Evolutionary conservation across 352 stramenopile genomes (phyloP), one percentile per base, ranked within the genome.

Genomic region (Globisporangium cederbergense): DNA sequence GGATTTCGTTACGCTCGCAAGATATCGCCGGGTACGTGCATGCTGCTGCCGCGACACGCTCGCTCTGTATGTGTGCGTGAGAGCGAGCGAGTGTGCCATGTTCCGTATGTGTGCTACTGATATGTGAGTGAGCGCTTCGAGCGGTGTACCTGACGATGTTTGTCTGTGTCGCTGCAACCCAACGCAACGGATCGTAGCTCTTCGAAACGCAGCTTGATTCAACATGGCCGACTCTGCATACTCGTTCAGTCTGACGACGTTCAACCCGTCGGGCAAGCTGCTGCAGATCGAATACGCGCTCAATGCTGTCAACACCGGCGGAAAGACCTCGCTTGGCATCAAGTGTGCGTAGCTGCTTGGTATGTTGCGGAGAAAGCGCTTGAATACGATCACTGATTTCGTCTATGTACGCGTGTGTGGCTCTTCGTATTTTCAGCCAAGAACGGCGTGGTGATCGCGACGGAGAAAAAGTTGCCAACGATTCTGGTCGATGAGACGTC

Each of bases 261-360:
- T 99, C 84, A 99, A 97, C 75, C 90, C 96, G 65, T 99, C 96
- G 40, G 98, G 98, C 53, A 99, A 99, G 84, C 87, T 99, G 53
- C 87, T 99, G 53, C 97, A 99, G 86, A 99, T 99, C 71, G 97
- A 99, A 79, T 99, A 99, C 71, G 98, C 98, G 32, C 85, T 99
- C 2, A 99, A 98, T 66, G 97, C 97, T 8, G 97, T 99, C n/a
- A 93, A 97, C 72, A 91, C 90, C 61, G 95, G 98, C 69, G 98
- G 98, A 30, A 97, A 98, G 65, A 98, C 96, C 25, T 98, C 96
- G 47, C 77, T 99, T 20, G 98, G 98, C 69, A 99, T 99, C 74
- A 91, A 93, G 59, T 93, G 85, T 94, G 77, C 43, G 79, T 86
- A 30, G 53, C 18, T 5, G 34, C 20, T 25, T 11, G 20, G 9